Percentiles rank a stretch among this genome's conserved stretches.
phyloP scores from a whole-genome alignment of 805 yeast species.

The Millerozyma miso region DNA sequence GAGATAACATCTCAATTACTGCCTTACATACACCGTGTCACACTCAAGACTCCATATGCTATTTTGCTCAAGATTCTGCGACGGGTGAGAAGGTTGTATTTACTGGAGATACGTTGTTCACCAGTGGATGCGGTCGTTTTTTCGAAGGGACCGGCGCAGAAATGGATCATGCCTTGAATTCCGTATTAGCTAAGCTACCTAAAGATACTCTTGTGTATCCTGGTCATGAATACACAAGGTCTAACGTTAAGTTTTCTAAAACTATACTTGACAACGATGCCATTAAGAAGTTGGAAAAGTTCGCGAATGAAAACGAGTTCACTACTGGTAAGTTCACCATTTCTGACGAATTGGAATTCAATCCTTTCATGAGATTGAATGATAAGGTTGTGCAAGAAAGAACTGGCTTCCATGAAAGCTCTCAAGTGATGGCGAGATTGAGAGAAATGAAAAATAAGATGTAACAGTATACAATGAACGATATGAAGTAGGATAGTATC shows the following conservation, averaged over 20 bases:
- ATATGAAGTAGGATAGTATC: too few species aligned
- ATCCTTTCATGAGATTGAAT: constrained; percentile 82
- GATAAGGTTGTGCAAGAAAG: constrained; percentile 61
- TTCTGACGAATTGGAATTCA: constrained; percentile 72
- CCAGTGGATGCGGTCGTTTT: constrained; percentile 94
- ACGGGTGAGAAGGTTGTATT: constrained; percentile 72
- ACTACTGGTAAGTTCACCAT: constrained; percentile 88
- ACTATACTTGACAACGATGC: constrained; percentile 55
- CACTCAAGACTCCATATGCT: constrained; percentile 94
- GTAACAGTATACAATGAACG: constrained; percentile 6
- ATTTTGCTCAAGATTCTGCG: constrained; percentile 60
- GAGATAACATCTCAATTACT: constrained; percentile 58
- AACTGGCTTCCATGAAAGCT: constrained; percentile 48
- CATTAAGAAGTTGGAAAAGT: constrained; percentile 50
- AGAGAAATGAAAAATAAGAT: constrained; percentile 70
- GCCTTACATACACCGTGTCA: constrained; percentile 97
- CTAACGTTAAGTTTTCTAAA: constrained; percentile 75
- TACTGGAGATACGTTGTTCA: constrained; percentile 94
- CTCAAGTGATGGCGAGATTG: constrained; percentile 65
- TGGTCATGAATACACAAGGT: constrained; percentile 92
- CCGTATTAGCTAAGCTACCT: constrained; percentile 58
- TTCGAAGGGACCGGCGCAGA: constrained; percentile 85
- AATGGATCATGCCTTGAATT: constrained; percentile 70
- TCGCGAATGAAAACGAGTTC: constrained; percentile 50
- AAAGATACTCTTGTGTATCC: constrained; percentile 74